These are phyloP conservation scores for Curvularia sp. DNA, from an alignment of 2,329 filamentous ascomycete genomes.

Conservation along the genomic window DNA sequence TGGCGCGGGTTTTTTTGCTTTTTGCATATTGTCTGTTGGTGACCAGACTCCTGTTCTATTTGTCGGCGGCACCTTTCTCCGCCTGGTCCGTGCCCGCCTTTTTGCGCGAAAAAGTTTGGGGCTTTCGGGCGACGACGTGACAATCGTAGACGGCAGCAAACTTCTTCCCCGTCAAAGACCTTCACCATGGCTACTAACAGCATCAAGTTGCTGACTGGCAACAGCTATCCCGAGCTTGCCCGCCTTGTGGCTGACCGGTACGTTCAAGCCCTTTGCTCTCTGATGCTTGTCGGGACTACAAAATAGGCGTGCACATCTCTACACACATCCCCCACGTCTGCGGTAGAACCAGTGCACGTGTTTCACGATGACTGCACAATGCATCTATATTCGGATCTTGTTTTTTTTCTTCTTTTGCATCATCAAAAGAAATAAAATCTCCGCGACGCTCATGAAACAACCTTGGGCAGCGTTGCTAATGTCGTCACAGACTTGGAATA, in stretches of 20 bases:
- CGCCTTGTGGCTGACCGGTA: conserved; percentile 73
- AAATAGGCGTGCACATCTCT: conserved; percentile 21
- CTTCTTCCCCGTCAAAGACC: conserved; percentile 19
- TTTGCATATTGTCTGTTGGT: conserved; percentile 8
- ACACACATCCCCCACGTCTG: background rate
- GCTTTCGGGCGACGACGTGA: conserved; percentile 20
- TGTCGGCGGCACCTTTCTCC: conserved; percentile 30
- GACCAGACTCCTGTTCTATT: conserved; percentile 6
- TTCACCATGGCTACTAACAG: conserved; percentile 71
- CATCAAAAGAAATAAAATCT: background rate
- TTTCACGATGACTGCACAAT: background rate
- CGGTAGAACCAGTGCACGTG: background rate
- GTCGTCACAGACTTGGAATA: conserved; percentile 68
- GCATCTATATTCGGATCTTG: background rate
- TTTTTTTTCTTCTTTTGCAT: background rate
- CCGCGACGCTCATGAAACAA: conserved; percentile 1
- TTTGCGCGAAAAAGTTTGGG: conserved; percentile 32
- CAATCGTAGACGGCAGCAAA: conserved; percentile 29
- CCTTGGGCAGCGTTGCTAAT: conserved; percentile 25
- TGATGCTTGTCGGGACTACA: conserved; percentile 7
- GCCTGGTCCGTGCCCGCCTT: conserved; percentile 28
- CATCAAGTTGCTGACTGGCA: conserved; percentile 77
- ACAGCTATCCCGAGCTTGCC: conserved; percentile 75
- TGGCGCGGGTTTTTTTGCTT: conserved; percentile 1
- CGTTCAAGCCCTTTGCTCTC: conserved; percentile 29